Conservation (phyloP, 495 filamentous ascomycete species). For the Aspergillus egyptiacus region DNA sequence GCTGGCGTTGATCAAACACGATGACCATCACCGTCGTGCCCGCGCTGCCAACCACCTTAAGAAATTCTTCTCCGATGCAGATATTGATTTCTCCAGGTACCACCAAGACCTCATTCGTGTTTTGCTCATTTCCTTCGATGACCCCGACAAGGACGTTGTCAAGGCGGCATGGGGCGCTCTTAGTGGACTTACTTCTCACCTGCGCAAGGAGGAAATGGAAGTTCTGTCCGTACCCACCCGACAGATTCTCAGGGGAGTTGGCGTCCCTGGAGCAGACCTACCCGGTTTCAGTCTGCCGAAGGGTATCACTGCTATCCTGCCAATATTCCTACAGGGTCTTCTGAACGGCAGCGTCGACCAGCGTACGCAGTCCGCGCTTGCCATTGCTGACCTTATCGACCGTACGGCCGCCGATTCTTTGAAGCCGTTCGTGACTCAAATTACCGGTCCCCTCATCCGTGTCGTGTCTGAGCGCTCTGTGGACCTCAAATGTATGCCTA, state of each 20-base stretch:
- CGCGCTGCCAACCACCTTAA: conserved; percentile 73
- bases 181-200: conserved; percentile 74
- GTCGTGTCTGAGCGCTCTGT: conserved; percentile 93
- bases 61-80: conserved; percentile 77
- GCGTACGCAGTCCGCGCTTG: conserved; percentile 82
- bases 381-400: conserved; percentile 92
- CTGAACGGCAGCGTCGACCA: conserved; percentile 94
- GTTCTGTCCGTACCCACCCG: conserved; percentile 80
- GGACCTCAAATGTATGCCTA: conserved; percentile 68
- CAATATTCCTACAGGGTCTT: conserved; percentile 94
- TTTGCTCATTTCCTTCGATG: conserved; percentile 86
- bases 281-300: conserved; percentile 90
- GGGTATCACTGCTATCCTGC: conserved; percentile 93
- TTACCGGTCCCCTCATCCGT: conserved; percentile 93
- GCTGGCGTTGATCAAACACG: conserved; percentile 78
- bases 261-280: conserved; percentile 76
- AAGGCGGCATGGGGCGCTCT: conserved; percentile 90
- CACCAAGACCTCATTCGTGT: conserved; percentile 88
- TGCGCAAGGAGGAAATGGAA: conserved; percentile 99
- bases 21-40: conserved; percentile 79
- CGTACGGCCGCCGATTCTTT: conserved; percentile 76
- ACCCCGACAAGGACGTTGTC: conserved; percentile 75
- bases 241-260: conserved; percentile 77
- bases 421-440: conserved; percentile 92
- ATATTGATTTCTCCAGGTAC: conserved; percentile 88